Conservation (phyloP, 805 yeast species). For the Saccharomycopsis schoenii region DNA sequence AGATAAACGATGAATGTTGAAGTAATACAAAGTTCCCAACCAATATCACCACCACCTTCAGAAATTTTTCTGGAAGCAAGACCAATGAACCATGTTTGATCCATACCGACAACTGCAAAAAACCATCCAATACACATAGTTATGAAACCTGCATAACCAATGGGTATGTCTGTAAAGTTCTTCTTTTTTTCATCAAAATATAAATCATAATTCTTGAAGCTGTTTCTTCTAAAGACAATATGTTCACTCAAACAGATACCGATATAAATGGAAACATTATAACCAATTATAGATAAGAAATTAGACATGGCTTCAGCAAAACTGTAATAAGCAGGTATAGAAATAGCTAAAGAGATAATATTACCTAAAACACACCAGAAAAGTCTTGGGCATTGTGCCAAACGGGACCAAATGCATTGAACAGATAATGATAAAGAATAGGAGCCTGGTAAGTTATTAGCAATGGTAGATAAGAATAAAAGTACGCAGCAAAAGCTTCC, state of each 20-base stretch:
- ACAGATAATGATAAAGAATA: constrained; percentile 83
- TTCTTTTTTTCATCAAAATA: constrained; percentile 43
- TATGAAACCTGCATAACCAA: constrained; percentile 67
- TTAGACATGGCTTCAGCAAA: constrained; percentile 66
- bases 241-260: constrained; percentile 72
- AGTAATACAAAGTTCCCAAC: constrained; percentile 64
- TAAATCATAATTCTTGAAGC: constrained; percentile 50
- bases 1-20: constrained; percentile 59
- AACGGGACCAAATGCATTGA: constrained; percentile 72
- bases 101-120: constrained; percentile 83
- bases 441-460: constrained; percentile 90
- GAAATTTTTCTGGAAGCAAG: constrained; percentile 55
- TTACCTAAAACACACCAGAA: constrained; percentile 74
- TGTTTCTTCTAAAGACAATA: constrained; percentile 55
- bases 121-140: constrained; percentile 77
- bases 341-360: constrained; percentile 68
- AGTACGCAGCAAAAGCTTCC: constrained; percentile 85
- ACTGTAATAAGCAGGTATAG: constrained; percentile 77
- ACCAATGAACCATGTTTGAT: constrained; percentile 78
- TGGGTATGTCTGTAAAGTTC: constrained; percentile 36
- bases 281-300: constrained; percentile 86
- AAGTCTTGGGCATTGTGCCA: constrained; percentile 69
- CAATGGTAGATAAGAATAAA: constrained; percentile 74
- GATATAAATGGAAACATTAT: constrained; percentile 81
- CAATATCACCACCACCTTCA: constrained; percentile 70